Evolutionary conservation across 169 alveolate species (phyloP), one percentile per base, ranked within the genome.

Genomic region (Plasmodium gallinaceum): DNA sequence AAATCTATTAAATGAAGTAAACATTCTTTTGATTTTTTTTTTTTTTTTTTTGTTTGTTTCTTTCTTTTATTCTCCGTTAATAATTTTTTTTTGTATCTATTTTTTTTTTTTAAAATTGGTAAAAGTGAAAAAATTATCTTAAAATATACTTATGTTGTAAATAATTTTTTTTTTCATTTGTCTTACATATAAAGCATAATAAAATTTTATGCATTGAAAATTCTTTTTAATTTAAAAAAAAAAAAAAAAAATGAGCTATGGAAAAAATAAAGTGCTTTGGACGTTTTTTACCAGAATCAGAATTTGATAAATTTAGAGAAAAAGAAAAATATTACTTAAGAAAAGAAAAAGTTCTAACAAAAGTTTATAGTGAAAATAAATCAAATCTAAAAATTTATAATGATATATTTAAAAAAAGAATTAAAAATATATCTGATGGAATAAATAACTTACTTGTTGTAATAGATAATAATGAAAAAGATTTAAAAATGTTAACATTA

Each of bases 321-420:
- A 66, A 62, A 62, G 88, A 75, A 20, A 75, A 45, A 46, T 14
- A 60, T 14, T 22, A 61, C 22, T 61, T 75, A 22, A 62, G 24
- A 62, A 75, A 54, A 24, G 88, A 60, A 75, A 26, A 43, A 43
- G 42, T 52, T 22, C 22, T 75, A 14, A 45, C 64, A n/a, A 75
- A 61, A 43, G 37, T 75, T 7, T 75, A 52, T 26, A 39, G 26
- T 16, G 88, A 75, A 51, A 75, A 42, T 14, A 45, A 22, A 5
- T 75, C 88, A 66, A 60, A 75, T 64, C 45, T 75, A 74, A 32
- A 75, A 46, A 75, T 75, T 75, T 75, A 75, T 48, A 75, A 75
- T 62, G 88, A 52, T 14, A 32, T 61, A 61, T 54, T 75, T 45
- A 60, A 75, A 37, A 43, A 62, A 66, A 20, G 75, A 66, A 62